These are phyloP conservation scores for Komagataella kurtzmanii DNA, from an alignment of 805 yeast species.

Conservation along the genomic window DNA sequence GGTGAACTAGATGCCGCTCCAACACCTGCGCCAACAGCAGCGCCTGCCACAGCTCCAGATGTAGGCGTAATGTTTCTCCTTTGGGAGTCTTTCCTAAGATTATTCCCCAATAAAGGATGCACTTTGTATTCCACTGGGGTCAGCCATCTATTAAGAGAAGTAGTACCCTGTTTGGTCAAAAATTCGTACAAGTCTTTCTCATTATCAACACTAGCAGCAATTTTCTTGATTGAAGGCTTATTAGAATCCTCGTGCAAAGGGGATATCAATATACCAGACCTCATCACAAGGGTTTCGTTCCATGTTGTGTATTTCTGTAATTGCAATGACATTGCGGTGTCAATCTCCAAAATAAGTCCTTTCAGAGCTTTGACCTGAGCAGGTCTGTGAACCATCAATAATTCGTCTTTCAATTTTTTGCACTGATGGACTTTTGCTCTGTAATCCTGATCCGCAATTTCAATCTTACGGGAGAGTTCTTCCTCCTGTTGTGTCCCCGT, in stretches of 20 bases:
- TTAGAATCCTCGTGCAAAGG: conserved; percentile 49
- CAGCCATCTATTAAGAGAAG: conserved; percentile 25
- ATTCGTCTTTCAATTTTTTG: conserved; percentile 59
- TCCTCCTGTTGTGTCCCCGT: conserved; percentile 85
- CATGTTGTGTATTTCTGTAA: conserved; percentile 81
- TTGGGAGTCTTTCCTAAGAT: neutral
- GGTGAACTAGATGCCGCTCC: conserved; percentile 1
- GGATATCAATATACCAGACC: conserved; percentile 69
- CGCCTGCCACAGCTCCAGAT: neutral
- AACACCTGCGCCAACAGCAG: neutral
- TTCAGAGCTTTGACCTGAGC: conserved; percentile 56
- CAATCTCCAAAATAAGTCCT: conserved; percentile 73
- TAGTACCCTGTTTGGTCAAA: conserved; percentile 28
- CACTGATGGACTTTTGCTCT: conserved; percentile 63
- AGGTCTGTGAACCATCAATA: conserved; percentile 67
- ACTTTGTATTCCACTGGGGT: conserved; percentile 59
- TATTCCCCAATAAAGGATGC: conserved; percentile 47
- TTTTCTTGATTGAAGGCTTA: conserved; percentile 56
- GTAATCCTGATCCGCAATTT: conserved; percentile 77
- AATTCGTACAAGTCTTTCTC: conserved; percentile 72
- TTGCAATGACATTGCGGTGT: conserved; percentile 81
- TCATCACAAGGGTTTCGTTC: conserved; percentile 71
- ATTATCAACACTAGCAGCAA: conserved; percentile 69
- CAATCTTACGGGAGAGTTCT: conserved; percentile 69
- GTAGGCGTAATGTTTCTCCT: neutral